Percentiles rank a stretch among this genome's conserved stretches.
Conservation (phyloP, 768 basidiomycete species). For the Cystofilobasidium bisporidii region DNA sequence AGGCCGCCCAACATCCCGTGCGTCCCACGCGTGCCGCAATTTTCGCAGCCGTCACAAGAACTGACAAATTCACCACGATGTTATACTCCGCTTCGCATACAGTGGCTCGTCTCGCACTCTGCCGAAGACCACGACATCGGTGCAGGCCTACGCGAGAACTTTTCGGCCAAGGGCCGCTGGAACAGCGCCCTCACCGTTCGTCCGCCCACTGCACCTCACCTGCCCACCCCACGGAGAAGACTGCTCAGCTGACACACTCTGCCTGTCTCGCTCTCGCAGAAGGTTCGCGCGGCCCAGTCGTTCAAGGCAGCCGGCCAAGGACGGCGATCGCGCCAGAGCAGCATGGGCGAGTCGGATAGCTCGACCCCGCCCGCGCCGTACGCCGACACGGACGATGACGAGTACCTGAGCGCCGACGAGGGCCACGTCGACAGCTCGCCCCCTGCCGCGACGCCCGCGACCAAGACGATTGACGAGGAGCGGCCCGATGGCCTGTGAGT, state of each 20-base stretch:
- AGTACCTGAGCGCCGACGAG: background rate
- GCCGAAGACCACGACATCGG: slow-evolving; percentile 65
- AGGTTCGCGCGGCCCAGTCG: background rate
- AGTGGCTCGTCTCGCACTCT: slow-evolving; percentile 66
- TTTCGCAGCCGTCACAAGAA: too few relatives aligned
- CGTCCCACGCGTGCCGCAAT: slow-evolving; percentile 31
- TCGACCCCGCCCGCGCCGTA: background rate
- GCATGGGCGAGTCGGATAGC: background rate
- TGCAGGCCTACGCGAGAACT: slow-evolving; percentile 59
- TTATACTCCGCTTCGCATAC: background rate
- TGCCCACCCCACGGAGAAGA: too few relatives aligned
- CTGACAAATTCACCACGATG: too few relatives aligned
- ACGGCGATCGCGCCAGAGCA: background rate
- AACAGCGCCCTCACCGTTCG: slow-evolving; percentile 11
- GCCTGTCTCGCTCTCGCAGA: background rate
- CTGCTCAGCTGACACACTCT: too few relatives aligned
- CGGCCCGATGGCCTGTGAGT: slow-evolving; percentile 1
- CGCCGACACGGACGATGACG: background rate
- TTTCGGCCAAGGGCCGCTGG: slow-evolving; percentile 38
- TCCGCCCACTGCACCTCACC: background rate
- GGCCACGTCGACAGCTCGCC: background rate
- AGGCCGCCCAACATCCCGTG: slow-evolving; percentile 62
- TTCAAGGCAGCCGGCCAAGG: background rate
- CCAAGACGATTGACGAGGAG: background rate
- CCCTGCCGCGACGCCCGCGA: background rate